Conservation (phyloP, 2,329 filamentous ascomycete species). For the Aspergillus glaucus region DNA sequence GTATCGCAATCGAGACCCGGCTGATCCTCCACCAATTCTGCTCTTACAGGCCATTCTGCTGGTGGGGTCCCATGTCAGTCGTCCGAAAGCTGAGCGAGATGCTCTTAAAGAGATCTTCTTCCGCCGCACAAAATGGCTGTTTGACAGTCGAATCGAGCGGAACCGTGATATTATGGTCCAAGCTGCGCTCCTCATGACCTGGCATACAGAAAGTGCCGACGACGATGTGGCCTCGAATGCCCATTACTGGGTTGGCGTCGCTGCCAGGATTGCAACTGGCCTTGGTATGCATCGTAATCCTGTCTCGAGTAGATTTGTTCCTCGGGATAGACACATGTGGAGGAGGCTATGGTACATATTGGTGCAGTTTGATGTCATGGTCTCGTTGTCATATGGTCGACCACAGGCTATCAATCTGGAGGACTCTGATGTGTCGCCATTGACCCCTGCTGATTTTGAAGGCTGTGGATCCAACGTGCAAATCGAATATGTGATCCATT, state of each 20-base stretch:
- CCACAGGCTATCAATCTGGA: slow-evolving; percentile 49
- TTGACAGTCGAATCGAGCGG: slow-evolving; percentile 49
- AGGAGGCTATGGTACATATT: slow-evolving; percentile 40
- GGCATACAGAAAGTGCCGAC: slow-evolving; percentile 49
- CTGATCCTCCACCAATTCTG: slow-evolving; percentile 42
- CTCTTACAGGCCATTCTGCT: slow-evolving; percentile 48
- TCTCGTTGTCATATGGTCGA: slow-evolving; percentile 44
- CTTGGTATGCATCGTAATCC: slow-evolving; percentile 49
- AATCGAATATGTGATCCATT: slow-evolving; percentile 42
- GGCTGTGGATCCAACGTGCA: slow-evolving; percentile 41
- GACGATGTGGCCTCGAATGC: slow-evolving; percentile 52
- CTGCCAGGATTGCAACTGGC: slow-evolving; percentile 47
- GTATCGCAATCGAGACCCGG: slow-evolving; percentile 42
- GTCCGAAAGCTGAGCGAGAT: slow-evolving; percentile 36
- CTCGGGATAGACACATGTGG: slow-evolving; percentile 39
- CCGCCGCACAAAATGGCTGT: slow-evolving; percentile 47
- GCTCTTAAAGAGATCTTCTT: slow-evolving; percentile 46
- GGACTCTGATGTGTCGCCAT: slow-evolving; percentile 45
- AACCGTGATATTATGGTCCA: slow-evolving; percentile 51
- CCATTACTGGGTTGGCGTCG: slow-evolving; percentile 50
- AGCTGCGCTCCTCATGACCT: slow-evolving; percentile 49
- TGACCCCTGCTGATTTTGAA: slow-evolving; percentile 43
- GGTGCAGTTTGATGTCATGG: slow-evolving; percentile 40
- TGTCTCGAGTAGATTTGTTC: slow-evolving; percentile 35
- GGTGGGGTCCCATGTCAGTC: slow-evolving; percentile 47